These are phyloP conservation scores for Pseudovirgaria hyperparasitica DNA, from an alignment of 2,329 filamentous ascomycete species.

Conservation along the genomic window DNA sequence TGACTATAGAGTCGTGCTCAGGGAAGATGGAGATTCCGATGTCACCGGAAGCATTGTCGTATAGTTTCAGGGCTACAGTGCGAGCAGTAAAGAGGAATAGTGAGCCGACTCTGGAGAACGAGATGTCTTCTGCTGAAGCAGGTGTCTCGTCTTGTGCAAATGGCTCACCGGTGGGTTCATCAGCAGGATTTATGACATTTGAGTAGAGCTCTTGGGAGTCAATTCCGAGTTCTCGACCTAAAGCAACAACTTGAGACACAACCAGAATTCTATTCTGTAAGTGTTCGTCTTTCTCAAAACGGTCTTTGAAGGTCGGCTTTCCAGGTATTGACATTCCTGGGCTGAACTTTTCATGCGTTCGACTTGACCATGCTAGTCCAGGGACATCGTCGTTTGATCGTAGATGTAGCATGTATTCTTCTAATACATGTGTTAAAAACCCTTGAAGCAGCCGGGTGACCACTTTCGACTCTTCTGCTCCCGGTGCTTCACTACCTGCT, in stretches of 20 bases:
- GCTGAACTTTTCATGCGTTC: conserved; percentile 56
- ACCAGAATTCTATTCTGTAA: conserved; percentile 51
- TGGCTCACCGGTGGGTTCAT: conserved; percentile 28
- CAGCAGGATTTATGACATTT: conserved; percentile 27
- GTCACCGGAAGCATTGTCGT: conserved; percentile 24
- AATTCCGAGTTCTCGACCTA: conserved; percentile 46
- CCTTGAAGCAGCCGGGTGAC: conserved; percentile 56
- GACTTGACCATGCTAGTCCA: conserved; percentile 36
- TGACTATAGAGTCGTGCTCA: conserved; percentile 36
- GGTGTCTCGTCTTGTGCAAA: conserved; percentile 44
- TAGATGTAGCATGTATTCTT: conserved; percentile 54
- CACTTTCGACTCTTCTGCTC: conserved; percentile 44
- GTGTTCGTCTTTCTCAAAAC: conserved; percentile 50
- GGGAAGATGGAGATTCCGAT: conserved; percentile 38
- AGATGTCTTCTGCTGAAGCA: conserved; percentile 38
- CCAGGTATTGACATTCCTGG: conserved; percentile 52
- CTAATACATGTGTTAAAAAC: conserved; percentile 66
- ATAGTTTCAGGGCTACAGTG: conserved; percentile 36
- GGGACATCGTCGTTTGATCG: conserved; percentile 32
- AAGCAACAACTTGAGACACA: conserved; percentile 59
- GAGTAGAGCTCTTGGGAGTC: conserved; percentile 34
- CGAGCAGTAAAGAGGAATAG: conserved; percentile 42
- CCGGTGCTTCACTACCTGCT: conserved; percentile 31
- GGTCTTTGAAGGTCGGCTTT: conserved; percentile 47
- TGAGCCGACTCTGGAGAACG: conserved; percentile 42